Evolutionary conservation across 331 rosid species (phyloP), one percentile per base, ranked within the genome.

Genomic region (Malus hybrid): DNA sequence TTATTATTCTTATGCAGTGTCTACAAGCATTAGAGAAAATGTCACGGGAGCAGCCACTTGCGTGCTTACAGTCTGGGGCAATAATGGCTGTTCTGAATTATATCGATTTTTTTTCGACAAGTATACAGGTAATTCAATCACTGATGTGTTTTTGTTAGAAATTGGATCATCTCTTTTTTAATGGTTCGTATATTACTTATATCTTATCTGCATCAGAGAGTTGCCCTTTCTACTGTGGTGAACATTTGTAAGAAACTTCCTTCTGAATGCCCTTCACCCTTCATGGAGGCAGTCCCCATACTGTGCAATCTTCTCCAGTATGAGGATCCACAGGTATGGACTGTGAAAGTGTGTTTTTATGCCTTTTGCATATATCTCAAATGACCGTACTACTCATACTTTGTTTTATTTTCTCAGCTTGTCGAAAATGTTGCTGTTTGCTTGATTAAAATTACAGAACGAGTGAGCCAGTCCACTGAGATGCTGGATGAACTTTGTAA

Each of bases 11-110:
- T 33, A 32, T 89, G 82, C 75, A 95, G 99, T 95, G 99, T 84
- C 82, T 95, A 81, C 93, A 88, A 92, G 97, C 97, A 75, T 85
- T 95, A 86, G 99, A 92, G 88, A 95, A 92, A 85, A 92, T 95
- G 83, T 95, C 99, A 4, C 92, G 89, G 66, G 97, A 92, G 77
- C 99, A 95, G 73, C 97, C 99, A 10, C 93, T 89, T 50, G 97
- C 97, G 22, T 95, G 99, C 88, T 84, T 95, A 80, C 91, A 84
- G 86, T 93, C 87, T 12, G 97, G 99, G 77, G 91, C 97, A 68
- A 87, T 90, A 62, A 90, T 92, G 96, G 97, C 99, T 58, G 99
- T 89, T 75, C 82, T 95, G 39, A 92, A 63, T 66, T 90, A 71
- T 81, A 88, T 95, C 36, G 97, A 95, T 76, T 95, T 95, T 91